A percentile compares a stretch with the other conserved stretches of the same genome.
phyloP scores from a whole-genome alignment of 2,329 filamentous ascomycete species.

The Neonectria coccinea region DNA sequence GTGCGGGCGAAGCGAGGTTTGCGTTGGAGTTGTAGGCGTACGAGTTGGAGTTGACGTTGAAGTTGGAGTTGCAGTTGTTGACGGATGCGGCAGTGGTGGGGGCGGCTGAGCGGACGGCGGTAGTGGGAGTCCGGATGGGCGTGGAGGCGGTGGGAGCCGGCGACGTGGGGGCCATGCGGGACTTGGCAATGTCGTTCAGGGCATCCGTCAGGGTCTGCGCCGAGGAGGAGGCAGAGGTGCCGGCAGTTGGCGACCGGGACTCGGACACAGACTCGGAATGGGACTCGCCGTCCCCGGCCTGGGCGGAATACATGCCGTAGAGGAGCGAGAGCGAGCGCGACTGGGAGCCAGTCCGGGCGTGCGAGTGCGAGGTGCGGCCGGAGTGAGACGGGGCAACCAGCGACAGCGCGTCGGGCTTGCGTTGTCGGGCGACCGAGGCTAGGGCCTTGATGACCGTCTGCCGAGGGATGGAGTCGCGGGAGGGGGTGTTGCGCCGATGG shows the following conservation, averaged over 20 bases:
- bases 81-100: conserved; percentile 26
- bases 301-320: conserved; percentile 66
- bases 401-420: conserved; percentile 72
- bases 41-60: conserved; percentile 10
- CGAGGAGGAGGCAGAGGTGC: conserved; percentile 45
- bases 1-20: conserved; percentile 11
- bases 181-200: conserved; percentile 64
- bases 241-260: conserved; percentile 3
- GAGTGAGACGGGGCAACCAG: conserved; percentile 50
- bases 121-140: conserved; percentile 37
- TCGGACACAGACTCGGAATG: conserved; percentile 20
- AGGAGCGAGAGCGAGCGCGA: conserved; percentile 24
- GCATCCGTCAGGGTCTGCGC: conserved; percentile 74
- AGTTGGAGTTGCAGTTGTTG: conserved; percentile 28
- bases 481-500: conserved; percentile 63
- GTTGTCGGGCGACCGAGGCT: conserved; percentile 72
- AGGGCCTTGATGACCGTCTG: conserved; percentile 88
- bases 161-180: conserved; percentile 49
- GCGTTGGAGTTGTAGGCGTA: conserved; percentile 15
- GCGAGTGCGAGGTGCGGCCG: neutral
- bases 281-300: conserved; percentile 53
- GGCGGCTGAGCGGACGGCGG: conserved; percentile 28
- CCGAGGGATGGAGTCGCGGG: conserved; percentile 74
- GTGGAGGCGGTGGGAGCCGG: conserved; percentile 23
- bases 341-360: conserved; percentile 29